Conservation (phyloP, 2,329 filamentous ascomycete genomes). For the Fusarium poae region DNA sequence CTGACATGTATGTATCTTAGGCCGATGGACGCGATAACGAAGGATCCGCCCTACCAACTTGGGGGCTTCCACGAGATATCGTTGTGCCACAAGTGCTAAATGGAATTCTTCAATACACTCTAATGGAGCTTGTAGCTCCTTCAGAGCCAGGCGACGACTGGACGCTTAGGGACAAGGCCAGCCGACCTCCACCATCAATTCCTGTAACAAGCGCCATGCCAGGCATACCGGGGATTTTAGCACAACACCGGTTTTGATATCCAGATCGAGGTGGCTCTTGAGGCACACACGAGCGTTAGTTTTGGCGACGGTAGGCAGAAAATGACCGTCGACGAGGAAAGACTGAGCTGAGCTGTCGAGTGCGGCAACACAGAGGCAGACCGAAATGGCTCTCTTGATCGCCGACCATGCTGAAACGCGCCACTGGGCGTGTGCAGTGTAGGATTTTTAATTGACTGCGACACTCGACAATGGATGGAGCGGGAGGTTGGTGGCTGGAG, state of each 20-base stretch:
- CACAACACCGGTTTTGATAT: slow-evolving; percentile 45
- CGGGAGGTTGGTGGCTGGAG: slow-evolving; percentile 49
- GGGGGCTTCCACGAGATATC: slow-evolving; percentile 57
- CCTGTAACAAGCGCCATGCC: slow-evolving; percentile 51
- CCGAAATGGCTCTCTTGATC: slow-evolving; percentile 36
- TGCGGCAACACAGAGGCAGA: slow-evolving; percentile 29
- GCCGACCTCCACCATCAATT: slow-evolving; percentile 47
- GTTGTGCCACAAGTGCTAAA: slow-evolving; percentile 61
- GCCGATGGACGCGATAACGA: slow-evolving; percentile 64
- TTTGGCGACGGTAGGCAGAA: slow-evolving; percentile 30
- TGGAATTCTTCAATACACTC: slow-evolving; percentile 61
- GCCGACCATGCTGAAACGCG: slow-evolving; percentile 42
- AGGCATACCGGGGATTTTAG: slow-evolving; percentile 43
- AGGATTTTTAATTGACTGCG: slow-evolving; percentile 46
- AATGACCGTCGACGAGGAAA: slow-evolving; percentile 40
- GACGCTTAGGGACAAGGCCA: slow-evolving; percentile 54
- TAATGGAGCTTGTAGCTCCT: slow-evolving; percentile 61
- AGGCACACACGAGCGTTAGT: slow-evolving; percentile 25
- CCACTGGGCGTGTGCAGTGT: slow-evolving; percentile 48
- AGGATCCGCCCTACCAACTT: slow-evolving; percentile 46
- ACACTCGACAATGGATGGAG: slow-evolving; percentile 44
- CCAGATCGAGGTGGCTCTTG: slow-evolving; percentile 26
- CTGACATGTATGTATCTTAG: slow-evolving; percentile 46
- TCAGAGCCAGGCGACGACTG: slow-evolving; percentile 56
- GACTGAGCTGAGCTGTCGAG: slow-evolving; percentile 16